A percentile compares a stretch with the other conserved stretches of the same genome.
Conservation (phyloP, 2,329 filamentous ascomycete genomes). For the Colletotrichum camelliae region DNA sequence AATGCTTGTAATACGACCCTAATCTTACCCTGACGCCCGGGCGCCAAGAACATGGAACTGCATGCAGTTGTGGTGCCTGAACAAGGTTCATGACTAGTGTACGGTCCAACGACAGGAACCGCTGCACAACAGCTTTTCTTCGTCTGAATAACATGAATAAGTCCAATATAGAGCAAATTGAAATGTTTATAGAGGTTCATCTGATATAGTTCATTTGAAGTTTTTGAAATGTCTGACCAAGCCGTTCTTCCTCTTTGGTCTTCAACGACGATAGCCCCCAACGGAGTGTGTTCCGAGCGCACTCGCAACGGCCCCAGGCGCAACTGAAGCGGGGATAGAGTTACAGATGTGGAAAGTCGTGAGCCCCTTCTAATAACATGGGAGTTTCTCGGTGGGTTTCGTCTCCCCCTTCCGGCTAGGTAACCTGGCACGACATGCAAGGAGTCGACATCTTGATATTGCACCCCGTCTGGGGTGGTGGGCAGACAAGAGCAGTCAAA, state of each 20-base stretch:
- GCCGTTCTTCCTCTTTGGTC: not conserved
- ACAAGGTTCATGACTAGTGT: slow-evolving; percentile 19
- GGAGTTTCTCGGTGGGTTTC: slow-evolving; percentile 12
- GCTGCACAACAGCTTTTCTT: not conserved
- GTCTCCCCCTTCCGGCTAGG: slow-evolving; percentile 1
- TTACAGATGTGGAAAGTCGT: slow-evolving; percentile 11
- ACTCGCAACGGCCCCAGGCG: not conserved
- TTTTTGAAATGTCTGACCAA: not conserved
- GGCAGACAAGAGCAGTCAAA: slow-evolving; percentile 9
- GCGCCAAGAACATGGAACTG: not conserved
- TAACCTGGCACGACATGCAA: not conserved
- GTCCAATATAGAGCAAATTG: not conserved
- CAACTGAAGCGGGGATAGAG: slow-evolving; percentile 10
- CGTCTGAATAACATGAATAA: not conserved
- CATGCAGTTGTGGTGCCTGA: not conserved
- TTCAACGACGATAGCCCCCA: not conserved
- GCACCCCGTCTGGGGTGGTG: not conserved
- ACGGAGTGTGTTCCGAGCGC: not conserved
- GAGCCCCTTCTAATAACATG: slow-evolving; percentile 18
- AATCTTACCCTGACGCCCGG: slow-evolving; percentile 6
- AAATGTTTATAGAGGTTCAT: not conserved
- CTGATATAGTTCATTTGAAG: not conserved
- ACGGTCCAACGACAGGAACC: not conserved
- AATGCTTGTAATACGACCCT: slow-evolving; percentile 9
- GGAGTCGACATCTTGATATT: slow-evolving; percentile 11